These are phyloP conservation scores for Trifolium dubium DNA, from an alignment of 306 rosid species.

Conservation along the genomic window DNA sequence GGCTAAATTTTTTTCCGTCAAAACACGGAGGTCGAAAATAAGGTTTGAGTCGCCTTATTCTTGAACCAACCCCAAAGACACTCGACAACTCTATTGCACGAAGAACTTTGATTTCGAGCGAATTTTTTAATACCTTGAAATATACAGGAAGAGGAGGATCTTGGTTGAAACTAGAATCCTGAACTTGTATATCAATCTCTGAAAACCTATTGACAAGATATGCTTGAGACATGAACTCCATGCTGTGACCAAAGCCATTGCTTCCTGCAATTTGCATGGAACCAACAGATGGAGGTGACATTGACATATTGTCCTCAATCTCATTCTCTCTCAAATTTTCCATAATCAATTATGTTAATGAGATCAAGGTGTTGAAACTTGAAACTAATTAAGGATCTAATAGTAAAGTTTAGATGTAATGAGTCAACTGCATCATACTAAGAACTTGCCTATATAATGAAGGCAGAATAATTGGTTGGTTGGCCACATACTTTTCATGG, in stretches of 20 bases:
- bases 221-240: conserved; percentile 82
- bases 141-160: conserved; percentile 78
- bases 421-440: conserved; percentile 60
- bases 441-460: conserved; percentile 53
- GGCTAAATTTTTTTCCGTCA: too few relatives aligned
- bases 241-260: conserved; percentile 78
- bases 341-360: conserved; percentile 51
- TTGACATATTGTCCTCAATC: conserved; percentile 65
- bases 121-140: conserved; percentile 67
- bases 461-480: conserved; percentile 63
- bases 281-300: conserved; percentile 70
- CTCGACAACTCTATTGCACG: too few relatives aligned
- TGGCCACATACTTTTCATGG: conserved; percentile 72
- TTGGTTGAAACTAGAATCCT: conserved; percentile 45
- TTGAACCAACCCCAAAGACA: too few relatives aligned
- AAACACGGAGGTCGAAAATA: neutral
- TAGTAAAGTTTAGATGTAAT: conserved; percentile 29
- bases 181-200: conserved; percentile 63
- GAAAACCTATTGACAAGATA: conserved; percentile 63
- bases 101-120: neutral
- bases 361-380: conserved; percentile 17
- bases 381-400: conserved; percentile 33
- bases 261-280: conserved; percentile 78
- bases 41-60: neutral
- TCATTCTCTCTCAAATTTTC: conserved; percentile 74